Evolutionary conservation across 78 protist species (phyloP).

Genomic region (Guillardia theta): DNA sequence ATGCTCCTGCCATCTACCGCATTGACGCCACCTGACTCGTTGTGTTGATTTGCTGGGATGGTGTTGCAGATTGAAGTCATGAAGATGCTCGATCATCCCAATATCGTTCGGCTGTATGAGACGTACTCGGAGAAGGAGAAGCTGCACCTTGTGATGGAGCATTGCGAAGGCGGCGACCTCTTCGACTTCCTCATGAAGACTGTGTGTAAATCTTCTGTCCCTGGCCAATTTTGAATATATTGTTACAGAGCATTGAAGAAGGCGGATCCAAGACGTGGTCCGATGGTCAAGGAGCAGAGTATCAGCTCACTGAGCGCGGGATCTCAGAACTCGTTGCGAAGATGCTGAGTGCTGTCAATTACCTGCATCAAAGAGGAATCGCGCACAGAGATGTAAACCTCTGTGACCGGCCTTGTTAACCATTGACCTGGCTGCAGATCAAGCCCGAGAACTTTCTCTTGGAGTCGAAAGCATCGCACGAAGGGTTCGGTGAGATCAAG

Average conservation of each 20-base stretch:
- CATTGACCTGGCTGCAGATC: too few species aligned
- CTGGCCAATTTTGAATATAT: not conserved
- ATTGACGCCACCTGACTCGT: too few species aligned
- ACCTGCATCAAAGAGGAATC: not conserved
- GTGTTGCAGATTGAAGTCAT: not conserved
- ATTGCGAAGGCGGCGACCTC: not conserved
- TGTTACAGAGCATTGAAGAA: not conserved
- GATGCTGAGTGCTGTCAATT: not conserved
- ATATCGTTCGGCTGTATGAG: not conserved
- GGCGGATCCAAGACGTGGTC: not conserved
- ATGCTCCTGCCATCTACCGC: not conserved
- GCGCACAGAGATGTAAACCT: constrained; percentile 1
- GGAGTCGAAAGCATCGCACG: not conserved
- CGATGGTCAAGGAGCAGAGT: not conserved
- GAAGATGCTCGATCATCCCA: constrained; percentile 14
- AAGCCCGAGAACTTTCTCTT: not conserved
- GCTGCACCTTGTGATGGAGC: constrained; percentile 24
- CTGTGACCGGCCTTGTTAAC: too few species aligned
- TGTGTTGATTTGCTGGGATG: not conserved
- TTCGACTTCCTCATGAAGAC: not conserved
- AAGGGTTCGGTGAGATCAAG: not conserved
- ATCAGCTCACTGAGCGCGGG: not conserved
- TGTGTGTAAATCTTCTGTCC: not conserved
- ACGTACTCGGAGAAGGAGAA: not conserved
- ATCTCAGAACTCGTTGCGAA: not conserved